These are phyloP conservation scores for Seminavis robusta DNA, from an alignment of 108 stramenopile genomes.

Conservation along the genomic window DNA sequence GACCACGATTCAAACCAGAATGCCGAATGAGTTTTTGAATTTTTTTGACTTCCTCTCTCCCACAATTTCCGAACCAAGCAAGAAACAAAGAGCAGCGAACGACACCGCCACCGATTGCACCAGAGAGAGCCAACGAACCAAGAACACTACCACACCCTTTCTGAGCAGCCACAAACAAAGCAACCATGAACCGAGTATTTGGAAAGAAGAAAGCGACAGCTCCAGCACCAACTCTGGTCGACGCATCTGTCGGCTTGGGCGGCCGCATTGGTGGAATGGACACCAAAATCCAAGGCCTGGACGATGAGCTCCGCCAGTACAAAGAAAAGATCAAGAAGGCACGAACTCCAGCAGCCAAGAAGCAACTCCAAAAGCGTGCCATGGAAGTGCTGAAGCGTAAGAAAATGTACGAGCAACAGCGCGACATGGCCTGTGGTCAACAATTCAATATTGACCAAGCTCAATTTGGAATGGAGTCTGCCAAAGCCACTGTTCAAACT, in stretches of 20 bases:
- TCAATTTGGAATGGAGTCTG: constrained; percentile 90
- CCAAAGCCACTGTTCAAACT: constrained; percentile 89
- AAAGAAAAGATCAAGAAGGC: constrained; percentile 87
- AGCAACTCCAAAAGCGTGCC: constrained; percentile 82
- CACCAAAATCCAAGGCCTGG: constrained; percentile 73
- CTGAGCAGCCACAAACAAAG: too few relatives aligned
- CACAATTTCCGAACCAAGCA: too few relatives aligned
- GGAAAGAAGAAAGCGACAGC: constrained; percentile 80
- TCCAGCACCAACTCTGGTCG: constrained; percentile 71
- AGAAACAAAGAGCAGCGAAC: too few relatives aligned
- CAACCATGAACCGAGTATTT: constrained; percentile 83
- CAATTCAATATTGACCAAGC: constrained; percentile 98
- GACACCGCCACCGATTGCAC: too few relatives aligned
- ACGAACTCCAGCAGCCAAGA: constrained; percentile 66
- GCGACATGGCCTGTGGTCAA: constrained; percentile 92
- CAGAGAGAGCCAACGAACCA: too few relatives aligned
- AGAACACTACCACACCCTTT: too few relatives aligned
- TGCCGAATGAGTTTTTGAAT: too few relatives aligned
- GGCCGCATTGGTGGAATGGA: constrained; percentile 66
- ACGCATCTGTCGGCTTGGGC: constrained; percentile 65
- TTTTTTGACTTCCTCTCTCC: too few relatives aligned
- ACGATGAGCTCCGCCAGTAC: constrained; percentile 73
- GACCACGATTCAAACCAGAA: too few relatives aligned
- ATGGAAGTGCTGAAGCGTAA: constrained; percentile 94
- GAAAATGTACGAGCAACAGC: constrained; percentile 96